These are phyloP conservation scores for Solanum phureja DNA, from an alignment of 257 asterid genomes.

Conservation along the genomic window DNA sequence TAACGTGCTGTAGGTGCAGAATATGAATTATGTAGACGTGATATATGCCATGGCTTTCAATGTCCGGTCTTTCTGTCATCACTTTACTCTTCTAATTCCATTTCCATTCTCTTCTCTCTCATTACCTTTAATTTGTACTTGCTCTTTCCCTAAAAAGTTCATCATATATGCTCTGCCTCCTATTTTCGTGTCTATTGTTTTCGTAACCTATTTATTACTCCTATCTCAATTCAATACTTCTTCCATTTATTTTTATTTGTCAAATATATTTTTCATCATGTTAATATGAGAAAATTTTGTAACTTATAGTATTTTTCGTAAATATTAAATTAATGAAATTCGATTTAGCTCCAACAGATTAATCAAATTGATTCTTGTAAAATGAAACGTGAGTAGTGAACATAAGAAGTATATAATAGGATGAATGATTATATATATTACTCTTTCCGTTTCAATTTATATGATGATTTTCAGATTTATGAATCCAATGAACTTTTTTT, in stretches of 20 bases:
- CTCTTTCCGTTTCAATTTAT: background rate
- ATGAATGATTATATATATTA: background rate
- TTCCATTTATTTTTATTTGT: too few relatives aligned
- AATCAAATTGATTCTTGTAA: too few relatives aligned
- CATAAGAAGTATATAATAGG: background rate
- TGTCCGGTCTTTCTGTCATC: background rate
- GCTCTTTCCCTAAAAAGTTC: background rate
- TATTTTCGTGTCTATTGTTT: background rate
- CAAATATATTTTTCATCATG: background rate
- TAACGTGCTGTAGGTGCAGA: background rate
- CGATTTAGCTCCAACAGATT: background rate
- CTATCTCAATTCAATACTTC: background rate
- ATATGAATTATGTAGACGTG: background rate
- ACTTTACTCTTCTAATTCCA: background rate
- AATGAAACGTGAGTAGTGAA: background rate
- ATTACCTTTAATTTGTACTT: background rate
- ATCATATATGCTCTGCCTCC: background rate
- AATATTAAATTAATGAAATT: too few relatives aligned
- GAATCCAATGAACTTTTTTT: background rate
- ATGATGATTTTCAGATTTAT: background rate
- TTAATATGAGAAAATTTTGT: background rate
- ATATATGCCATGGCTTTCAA: constrained; percentile 1
- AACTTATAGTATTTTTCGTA: too few relatives aligned
- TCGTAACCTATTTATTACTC: background rate
- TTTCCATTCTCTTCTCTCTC: background rate